Percentiles rank a stretch among this genome's conserved stretches.
phyloP scores from a whole-genome alignment of 2,329 filamentous ascomycete genomes.

The Paraconiothyrium sp. region DNA sequence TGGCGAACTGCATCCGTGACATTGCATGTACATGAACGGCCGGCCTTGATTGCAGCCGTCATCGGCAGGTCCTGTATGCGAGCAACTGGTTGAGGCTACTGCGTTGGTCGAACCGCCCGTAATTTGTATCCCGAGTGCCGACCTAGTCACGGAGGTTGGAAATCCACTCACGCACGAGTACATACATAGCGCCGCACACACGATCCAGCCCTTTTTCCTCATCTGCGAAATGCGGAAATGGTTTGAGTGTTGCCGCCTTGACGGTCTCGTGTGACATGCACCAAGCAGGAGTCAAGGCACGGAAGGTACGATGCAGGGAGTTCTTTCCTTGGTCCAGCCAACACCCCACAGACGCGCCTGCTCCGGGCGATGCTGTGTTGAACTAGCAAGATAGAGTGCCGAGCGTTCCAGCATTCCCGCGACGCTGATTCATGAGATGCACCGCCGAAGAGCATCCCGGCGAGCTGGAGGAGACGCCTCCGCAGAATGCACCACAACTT shows the following conservation, averaged over 20 bases:
- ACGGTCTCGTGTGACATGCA: constrained; percentile 23
- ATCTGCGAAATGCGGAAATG: constrained; percentile 1
- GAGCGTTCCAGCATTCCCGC: neutral
- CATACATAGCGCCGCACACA: constrained; percentile 2
- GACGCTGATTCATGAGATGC: constrained; percentile 35
- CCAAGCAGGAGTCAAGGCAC: constrained; percentile 28
- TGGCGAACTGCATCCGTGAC: constrained; percentile 23
- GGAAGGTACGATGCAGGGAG: constrained; percentile 27
- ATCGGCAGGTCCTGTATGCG: neutral
- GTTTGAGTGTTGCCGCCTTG: constrained; percentile 13
- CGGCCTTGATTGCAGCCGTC: constrained; percentile 1
- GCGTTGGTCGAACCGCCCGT: constrained; percentile 7
- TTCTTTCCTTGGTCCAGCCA: constrained; percentile 27
- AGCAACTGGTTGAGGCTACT: constrained; percentile 2
- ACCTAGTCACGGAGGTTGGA: constrained; percentile 10
- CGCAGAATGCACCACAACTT: constrained; percentile 26
- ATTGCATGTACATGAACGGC: constrained; percentile 21
- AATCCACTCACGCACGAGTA: constrained; percentile 7
- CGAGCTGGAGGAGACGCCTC: constrained; percentile 32
- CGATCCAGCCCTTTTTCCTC: constrained; percentile 1
- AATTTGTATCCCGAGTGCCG: constrained; percentile 23
- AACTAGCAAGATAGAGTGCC: constrained; percentile 18
- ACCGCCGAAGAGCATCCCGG: constrained; percentile 28
- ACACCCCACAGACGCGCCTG: constrained; percentile 20
- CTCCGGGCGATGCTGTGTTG: constrained; percentile 19